Percentiles rank a stretch among this genome's conserved stretches.
These are phyloP conservation scores for Sugiyamaella americana DNA, from an alignment of 805 yeast species.

Conservation along the genomic window DNA sequence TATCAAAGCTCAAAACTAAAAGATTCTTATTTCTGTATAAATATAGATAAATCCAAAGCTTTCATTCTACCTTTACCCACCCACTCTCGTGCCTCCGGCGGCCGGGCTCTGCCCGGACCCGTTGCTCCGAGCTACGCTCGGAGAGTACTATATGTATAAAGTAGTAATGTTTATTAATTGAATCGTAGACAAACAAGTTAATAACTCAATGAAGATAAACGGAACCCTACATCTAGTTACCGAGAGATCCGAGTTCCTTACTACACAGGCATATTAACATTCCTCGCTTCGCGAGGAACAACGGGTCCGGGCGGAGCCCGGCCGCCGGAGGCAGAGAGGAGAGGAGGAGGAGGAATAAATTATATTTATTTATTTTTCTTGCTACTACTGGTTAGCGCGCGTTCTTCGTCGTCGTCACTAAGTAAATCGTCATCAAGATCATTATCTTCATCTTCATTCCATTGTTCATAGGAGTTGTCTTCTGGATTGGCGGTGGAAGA, in stretches of 20 bases:
- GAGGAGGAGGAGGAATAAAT: too few species aligned
- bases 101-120: background rate
- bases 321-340: background rate
- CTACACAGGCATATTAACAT: too few species aligned
- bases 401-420: background rate
- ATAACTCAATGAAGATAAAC: too few species aligned
- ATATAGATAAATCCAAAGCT: too few species aligned
- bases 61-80: too few species aligned
- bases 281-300: background rate
- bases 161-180: too few species aligned
- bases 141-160: too few species aligned
- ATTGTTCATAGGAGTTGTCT: background rate
- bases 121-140: background rate
- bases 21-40: background rate
- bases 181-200: too few species aligned
- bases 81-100: background rate
- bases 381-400: background rate
- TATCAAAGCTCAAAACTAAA: slow-evolving; percentile 30
- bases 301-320: background rate
- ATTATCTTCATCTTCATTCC: background rate
- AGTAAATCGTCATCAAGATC: background rate
- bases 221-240: too few species aligned
- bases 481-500: background rate
- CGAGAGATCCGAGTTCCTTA: background rate
- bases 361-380: too few species aligned